A percentile compares a stretch with the other conserved stretches of the same genome.
Conservation (phyloP, 2,329 filamentous ascomycete genomes). For the Gaeumannomyces sp. region DNA sequence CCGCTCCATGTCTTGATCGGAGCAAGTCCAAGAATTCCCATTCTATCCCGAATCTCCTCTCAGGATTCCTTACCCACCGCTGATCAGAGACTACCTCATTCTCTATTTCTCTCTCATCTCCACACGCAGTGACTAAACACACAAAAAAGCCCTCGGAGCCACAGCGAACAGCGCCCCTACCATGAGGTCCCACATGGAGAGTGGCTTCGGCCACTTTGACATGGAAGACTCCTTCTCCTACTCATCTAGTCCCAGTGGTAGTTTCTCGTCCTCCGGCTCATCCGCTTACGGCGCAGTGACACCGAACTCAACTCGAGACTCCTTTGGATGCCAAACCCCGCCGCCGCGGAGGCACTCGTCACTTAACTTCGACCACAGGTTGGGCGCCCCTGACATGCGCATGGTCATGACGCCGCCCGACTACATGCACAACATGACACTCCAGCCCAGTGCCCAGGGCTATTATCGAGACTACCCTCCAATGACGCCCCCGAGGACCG, state of each 20-base stretch:
- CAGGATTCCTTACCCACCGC: background rate
- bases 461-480: background rate
- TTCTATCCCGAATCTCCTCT: constrained; percentile 8
- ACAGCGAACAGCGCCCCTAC: background rate
- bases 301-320: background rate
- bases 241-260: constrained; percentile 28
- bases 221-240: constrained; percentile 22
- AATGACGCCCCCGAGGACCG: background rate
- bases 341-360: background rate
- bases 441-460: constrained; percentile 16
- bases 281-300: constrained; percentile 24
- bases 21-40: constrained; percentile 4
- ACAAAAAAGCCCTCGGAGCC: background rate
- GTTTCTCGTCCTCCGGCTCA: constrained; percentile 34
- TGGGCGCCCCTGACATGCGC: background rate
- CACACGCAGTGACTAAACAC: background rate
- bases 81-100: constrained; percentile 2
- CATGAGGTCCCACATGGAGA: background rate
- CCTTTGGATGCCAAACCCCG: background rate
- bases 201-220: background rate
- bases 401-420: background rate
- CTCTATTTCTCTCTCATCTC: background rate
- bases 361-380: background rate
- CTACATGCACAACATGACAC: background rate
- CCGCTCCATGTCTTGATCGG: background rate